Evolutionary conservation across 2,329 filamentous ascomycete species (phyloP).

Genomic region (Cladosporium velox): DNA sequence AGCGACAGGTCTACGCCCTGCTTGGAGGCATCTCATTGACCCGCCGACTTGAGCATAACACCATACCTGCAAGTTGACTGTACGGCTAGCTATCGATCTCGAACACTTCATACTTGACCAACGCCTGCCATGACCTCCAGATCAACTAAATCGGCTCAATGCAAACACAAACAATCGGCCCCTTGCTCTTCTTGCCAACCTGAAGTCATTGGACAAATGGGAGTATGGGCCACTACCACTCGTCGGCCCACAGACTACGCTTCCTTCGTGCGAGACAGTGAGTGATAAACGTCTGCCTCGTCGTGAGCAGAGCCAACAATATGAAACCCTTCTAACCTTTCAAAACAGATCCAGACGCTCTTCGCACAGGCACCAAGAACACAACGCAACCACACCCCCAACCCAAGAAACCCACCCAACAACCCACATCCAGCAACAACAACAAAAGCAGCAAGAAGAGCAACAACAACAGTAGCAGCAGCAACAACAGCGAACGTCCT

Average conservation of each 20-base stretch:
- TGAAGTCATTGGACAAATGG: not conserved
- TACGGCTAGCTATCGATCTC: not conserved
- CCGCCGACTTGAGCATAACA: not conserved
- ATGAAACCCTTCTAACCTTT: not conserved
- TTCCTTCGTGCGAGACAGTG: constrained; percentile 10
- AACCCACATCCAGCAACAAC: not conserved
- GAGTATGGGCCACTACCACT: not conserved
- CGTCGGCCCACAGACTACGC: not conserved
- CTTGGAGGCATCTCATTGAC: not conserved
- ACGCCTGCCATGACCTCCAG: constrained; percentile 1
- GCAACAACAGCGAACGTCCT: not conserved
- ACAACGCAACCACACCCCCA: not conserved
- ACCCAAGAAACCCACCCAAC: not conserved
- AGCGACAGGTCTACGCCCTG: not conserved
- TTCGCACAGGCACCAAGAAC: not conserved
- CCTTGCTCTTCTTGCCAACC: not conserved
- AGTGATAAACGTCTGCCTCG: not conserved
- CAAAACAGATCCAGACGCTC: not conserved
- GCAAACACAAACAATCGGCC: not conserved
- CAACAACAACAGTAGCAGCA: not conserved
- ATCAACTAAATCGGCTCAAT: not conserved
- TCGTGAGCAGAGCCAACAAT: too few relatives aligned
- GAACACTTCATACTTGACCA: not conserved
- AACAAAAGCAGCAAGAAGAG: not conserved
- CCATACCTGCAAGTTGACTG: not conserved